These are phyloP conservation scores for Xylaria palmicola DNA, from an alignment of 495 filamentous ascomycete genomes.

Conservation along the genomic window DNA sequence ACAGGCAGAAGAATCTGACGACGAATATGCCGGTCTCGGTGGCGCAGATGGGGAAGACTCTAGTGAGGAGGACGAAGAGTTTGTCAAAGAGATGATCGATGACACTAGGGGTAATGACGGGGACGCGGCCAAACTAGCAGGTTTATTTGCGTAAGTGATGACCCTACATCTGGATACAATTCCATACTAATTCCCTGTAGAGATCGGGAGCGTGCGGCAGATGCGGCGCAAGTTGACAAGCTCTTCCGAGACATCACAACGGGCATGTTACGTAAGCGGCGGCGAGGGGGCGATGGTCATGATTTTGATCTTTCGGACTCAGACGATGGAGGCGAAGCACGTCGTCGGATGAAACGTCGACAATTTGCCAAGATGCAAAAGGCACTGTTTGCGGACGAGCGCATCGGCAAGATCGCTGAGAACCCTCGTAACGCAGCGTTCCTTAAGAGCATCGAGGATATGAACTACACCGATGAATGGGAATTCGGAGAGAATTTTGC, in stretches of 20 bases:
- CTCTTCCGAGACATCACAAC: slow-evolving; percentile 89
- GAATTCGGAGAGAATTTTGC: slow-evolving; percentile 67
- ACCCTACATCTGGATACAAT: slow-evolving; percentile 14
- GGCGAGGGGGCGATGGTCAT: slow-evolving; percentile 54
- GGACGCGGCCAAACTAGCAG: slow-evolving; percentile 78
- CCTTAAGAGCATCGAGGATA: slow-evolving; percentile 83
- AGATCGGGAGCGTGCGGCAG: slow-evolving; percentile 63
- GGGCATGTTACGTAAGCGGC: slow-evolving; percentile 77
- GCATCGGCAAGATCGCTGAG: slow-evolving; percentile 83
- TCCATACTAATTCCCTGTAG: slow-evolving; percentile 28
- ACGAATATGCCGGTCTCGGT: slow-evolving; percentile 94
- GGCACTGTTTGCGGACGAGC: slow-evolving; percentile 85
- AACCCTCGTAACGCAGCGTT: slow-evolving; percentile 91
- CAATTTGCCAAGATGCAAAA: slow-evolving; percentile 92
- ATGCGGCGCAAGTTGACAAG: slow-evolving; percentile 85
- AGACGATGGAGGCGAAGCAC: slow-evolving; percentile 77
- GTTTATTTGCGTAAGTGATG: slow-evolving; percentile 80
- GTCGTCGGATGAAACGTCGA: slow-evolving; percentile 75
- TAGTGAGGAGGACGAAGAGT: slow-evolving; percentile 62
- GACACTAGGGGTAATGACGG: slow-evolving; percentile 66
- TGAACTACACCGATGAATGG: slow-evolving; percentile 72
- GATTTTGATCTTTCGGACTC: slow-evolving; percentile 83
- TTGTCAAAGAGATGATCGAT: slow-evolving; percentile 85
- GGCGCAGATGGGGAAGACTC: slow-evolving; percentile 87
- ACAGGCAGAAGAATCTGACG: slow-evolving; percentile 94